Evolutionary conservation across 805 yeast species (phyloP).

Genomic region (Kazachstania taianensis): DNA sequence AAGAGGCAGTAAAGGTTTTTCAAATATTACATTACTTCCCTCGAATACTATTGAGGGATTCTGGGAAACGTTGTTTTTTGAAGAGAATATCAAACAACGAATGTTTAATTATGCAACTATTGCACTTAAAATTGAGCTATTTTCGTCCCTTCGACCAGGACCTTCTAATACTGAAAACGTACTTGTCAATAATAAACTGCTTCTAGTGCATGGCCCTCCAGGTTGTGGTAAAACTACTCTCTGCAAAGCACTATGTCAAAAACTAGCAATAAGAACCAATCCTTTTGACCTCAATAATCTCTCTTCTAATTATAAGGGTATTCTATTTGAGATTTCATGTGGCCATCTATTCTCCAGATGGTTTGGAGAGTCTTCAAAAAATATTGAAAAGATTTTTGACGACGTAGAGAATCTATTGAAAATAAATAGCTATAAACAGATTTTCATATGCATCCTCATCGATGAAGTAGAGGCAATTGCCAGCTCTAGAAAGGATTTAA

Average conservation of each 20-base stretch:
- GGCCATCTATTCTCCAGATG: conserved; percentile 37
- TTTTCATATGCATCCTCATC: conserved; percentile 31
- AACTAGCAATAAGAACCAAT: conserved; percentile 27
- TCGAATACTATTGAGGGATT: conserved; percentile 22
- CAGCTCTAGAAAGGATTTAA: conserved; percentile 29
- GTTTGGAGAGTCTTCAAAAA: conserved; percentile 39
- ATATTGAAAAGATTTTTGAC: conserved; percentile 30
- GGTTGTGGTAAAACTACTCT: conserved; percentile 40
- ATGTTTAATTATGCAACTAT: conserved; percentile 28
- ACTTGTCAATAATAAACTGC: conserved; percentile 19
- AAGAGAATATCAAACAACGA: conserved; percentile 23
- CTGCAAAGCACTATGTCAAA: conserved; percentile 34
- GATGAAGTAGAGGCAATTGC: conserved; percentile 41
- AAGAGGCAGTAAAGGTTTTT: conserved; percentile 10
- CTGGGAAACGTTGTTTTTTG: conserved; percentile 32
- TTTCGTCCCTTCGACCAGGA: too few species aligned
- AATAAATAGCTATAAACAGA: conserved; percentile 7
- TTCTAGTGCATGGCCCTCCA: conserved; percentile 35
- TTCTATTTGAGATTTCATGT: conserved; percentile 35
- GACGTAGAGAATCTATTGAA: conserved; percentile 25
- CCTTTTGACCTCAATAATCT: background rate
- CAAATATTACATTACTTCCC: conserved; percentile 24
- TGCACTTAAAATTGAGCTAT: conserved; percentile 20
- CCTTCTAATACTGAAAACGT: too few species aligned
- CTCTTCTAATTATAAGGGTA: conserved; percentile 14